These are phyloP conservation scores for Fusarium sp. DNA, from an alignment of 2,329 filamentous ascomycete genomes.

Conservation along the genomic window DNA sequence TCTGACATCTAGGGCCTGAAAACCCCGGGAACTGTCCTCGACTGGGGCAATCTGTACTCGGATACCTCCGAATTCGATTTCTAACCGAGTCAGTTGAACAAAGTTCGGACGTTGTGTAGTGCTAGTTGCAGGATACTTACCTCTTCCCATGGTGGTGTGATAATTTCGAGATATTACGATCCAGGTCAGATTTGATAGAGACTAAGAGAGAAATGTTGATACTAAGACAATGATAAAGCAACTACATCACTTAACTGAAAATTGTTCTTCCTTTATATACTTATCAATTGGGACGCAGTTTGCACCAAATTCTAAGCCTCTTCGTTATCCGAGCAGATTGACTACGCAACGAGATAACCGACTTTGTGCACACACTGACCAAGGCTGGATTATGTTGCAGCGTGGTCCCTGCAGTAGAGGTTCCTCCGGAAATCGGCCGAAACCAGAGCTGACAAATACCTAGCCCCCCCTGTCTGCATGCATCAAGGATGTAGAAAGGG, in stretches of 20 bases:
- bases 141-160: not conserved
- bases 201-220: not conserved
- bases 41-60: not conserved
- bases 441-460: not conserved
- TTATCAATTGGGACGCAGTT: not conserved
- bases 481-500: not conserved
- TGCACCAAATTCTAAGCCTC: not conserved
- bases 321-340: not conserved
- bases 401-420: not conserved
- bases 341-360: not conserved
- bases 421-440: not conserved
- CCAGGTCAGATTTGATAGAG: not conserved
- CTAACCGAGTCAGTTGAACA: not conserved
- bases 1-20: not conserved
- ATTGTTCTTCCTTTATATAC: not conserved
- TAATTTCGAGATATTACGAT: not conserved
- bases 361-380: not conserved
- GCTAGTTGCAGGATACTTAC: not conserved
- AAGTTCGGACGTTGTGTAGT: not conserved
- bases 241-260: not conserved
- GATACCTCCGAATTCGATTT: constrained; percentile 2
- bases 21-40: not conserved
- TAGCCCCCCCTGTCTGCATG: not conserved
- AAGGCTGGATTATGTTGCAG: not conserved
- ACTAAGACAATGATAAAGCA: not conserved